phyloP scores from a whole-genome alignment of 495 filamentous ascomycete species.

The Hyaloscypha variabilis region DNA sequence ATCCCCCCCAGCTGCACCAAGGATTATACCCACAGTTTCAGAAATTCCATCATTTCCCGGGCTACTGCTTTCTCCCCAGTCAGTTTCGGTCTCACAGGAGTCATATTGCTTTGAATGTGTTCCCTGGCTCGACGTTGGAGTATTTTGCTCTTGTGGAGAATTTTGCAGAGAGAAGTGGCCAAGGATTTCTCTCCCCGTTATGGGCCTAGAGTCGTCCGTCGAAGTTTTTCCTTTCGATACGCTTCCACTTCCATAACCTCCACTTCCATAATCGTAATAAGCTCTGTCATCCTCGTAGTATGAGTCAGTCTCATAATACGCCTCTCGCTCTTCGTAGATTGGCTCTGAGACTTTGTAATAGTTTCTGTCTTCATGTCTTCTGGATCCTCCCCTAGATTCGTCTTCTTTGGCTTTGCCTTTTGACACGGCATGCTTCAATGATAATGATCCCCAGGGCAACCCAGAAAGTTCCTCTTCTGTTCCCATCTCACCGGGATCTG shows the following conservation, averaged over 20 bases:
- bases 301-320: conserved; percentile 27
- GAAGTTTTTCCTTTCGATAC: no score
- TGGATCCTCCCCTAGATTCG: conserved; percentile 35
- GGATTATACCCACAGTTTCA: no score
- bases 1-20: no score
- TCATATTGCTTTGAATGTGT: no score
- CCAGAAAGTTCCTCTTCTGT: conserved; percentile 54
- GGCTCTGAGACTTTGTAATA: conserved; percentile 20
- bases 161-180: no score
- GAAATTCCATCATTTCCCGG: no score
- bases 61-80: no score
- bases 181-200: no score
- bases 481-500: conserved; percentile 51
- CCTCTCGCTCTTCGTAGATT: conserved; percentile 22
- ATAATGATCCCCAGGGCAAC: conserved; percentile 65
- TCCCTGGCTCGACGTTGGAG: no score
- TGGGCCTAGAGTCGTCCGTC: no score
- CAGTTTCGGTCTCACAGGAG: no score
- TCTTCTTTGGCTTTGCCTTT: conserved; percentile 52
- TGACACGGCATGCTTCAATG: conserved; percentile 54
- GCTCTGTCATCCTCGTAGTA: conserved; percentile 30
- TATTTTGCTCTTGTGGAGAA: no score
- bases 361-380: conserved; percentile 20
- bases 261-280: conserved; percentile 33
- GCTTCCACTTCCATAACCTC: conserved; percentile 28